A percentile compares a stretch with the other conserved stretches of the same genome.
Conservation (phyloP, 768 basidiomycete genomes). For the Russula compacta region DNA sequence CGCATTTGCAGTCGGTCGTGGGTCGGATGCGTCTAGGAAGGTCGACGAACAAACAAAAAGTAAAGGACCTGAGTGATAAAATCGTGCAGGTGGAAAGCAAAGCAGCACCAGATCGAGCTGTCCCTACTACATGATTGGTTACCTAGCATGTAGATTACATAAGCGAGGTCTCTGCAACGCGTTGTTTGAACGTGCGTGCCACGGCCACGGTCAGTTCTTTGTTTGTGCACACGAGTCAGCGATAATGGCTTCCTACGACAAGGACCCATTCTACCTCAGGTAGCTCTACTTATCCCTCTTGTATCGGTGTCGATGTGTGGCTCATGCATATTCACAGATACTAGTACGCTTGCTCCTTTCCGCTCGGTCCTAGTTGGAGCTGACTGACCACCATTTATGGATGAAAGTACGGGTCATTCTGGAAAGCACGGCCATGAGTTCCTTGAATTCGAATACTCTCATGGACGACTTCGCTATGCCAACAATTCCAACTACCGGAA, state of each 20-base stretch:
- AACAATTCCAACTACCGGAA: constrained; percentile 99
- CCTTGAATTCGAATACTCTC: constrained; percentile 96
- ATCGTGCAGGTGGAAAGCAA: constrained; percentile 26
- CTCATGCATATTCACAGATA: constrained; percentile 31
- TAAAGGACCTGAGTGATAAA: constrained; percentile 29
- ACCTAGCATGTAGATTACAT: background rate
- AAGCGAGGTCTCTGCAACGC: background rate
- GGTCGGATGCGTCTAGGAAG: constrained; percentile 28
- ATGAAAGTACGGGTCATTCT: constrained; percentile 84
- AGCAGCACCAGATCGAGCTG: constrained; percentile 10
- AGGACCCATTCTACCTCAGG: constrained; percentile 21
- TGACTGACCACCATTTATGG: background rate
- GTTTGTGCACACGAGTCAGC: background rate
- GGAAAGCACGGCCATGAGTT: constrained; percentile 98
- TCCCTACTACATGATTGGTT: background rate
- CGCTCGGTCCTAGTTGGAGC: background rate
- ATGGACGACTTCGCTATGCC: constrained; percentile 93
- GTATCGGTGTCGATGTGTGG: background rate
- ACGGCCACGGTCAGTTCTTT: background rate
- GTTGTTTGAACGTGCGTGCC: background rate
- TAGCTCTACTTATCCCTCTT: background rate
- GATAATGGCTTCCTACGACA: constrained; percentile 17
- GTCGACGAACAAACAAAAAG: constrained; percentile 25
- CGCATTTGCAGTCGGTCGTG: constrained; percentile 31
- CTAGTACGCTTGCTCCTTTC: constrained; percentile 30